These are phyloP conservation scores for Alternaria sp. DNA, from an alignment of 2,329 filamentous ascomycete species.

Conservation along the genomic window DNA sequence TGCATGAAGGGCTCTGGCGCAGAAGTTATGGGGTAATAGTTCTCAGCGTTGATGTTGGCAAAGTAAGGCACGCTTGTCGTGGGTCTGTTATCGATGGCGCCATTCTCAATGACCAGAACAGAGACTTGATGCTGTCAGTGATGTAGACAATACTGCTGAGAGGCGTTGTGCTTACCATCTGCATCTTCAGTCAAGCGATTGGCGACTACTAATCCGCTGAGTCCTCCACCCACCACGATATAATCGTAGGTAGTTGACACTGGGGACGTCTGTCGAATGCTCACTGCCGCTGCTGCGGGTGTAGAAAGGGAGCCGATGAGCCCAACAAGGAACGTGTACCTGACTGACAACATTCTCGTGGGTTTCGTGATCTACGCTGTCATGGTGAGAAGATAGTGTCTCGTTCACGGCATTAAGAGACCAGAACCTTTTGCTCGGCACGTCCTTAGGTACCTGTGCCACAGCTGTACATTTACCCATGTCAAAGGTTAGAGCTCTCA, in stretches of 20 bases:
- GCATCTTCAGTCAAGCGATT: conserved; percentile 21
- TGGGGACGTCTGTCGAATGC: background rate
- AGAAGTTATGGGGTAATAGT: conserved; percentile 19
- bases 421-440: too few relatives aligned
- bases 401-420: too few relatives aligned
- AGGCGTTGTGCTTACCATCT: background rate
- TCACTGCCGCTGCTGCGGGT: background rate
- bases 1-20: conserved; percentile 26
- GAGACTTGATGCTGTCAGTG: conserved; percentile 4
- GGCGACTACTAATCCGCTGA: conserved; percentile 25
- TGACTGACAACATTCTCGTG: too few relatives aligned
- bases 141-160: background rate
- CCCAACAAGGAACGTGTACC: too few relatives aligned
- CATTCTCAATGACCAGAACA: conserved; percentile 27
- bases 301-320: background rate
- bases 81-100: conserved; percentile 13
- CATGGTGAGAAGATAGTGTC: too few relatives aligned
- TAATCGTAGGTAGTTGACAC: conserved; percentile 17
- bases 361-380: too few relatives aligned
- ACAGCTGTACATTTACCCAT: too few relatives aligned
- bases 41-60: conserved; percentile 15
- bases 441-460: too few relatives aligned
- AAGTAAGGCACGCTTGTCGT: conserved; percentile 12
- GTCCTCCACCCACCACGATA: conserved; percentile 28
- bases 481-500: too few relatives aligned